Evolutionary conservation across 805 yeast species (phyloP).

Genomic region (Teunomyces pallodes): DNA sequence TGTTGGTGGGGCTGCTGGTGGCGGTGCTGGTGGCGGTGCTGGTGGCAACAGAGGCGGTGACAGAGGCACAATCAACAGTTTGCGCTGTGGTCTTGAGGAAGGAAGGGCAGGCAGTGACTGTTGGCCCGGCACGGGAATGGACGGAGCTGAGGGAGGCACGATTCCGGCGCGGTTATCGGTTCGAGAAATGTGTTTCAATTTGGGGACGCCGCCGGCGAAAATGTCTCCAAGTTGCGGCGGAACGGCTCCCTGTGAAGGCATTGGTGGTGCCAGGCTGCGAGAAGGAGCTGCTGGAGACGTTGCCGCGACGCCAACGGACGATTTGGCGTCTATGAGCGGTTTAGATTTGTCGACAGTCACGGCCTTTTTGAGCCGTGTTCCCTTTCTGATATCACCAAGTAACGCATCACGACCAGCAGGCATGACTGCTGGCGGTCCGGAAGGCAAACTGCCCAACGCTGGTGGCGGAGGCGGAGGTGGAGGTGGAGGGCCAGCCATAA

Average conservation of each 20-base stretch:
- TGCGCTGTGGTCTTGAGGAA: slow-evolving; percentile 9
- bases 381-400: slow-evolving; percentile 78
- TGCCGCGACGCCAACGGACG: slow-evolving; percentile 28
- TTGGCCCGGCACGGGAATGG: slow-evolving; percentile 23
- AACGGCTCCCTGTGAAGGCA: slow-evolving; percentile 17
- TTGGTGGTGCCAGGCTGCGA: slow-evolving; percentile 12
- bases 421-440: slow-evolving; percentile 21
- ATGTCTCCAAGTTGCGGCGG: slow-evolving; percentile 60
- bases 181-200: slow-evolving; percentile 42
- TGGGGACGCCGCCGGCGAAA: slow-evolving; percentile 80
- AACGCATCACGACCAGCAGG: slow-evolving; percentile 45
- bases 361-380: slow-evolving; percentile 39
- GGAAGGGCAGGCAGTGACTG: slow-evolving; percentile 3
- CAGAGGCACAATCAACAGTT: slow-evolving; percentile 18
- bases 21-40: slow-evolving; percentile 14
- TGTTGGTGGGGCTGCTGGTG: slow-evolving; percentile 18
- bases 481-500: slow-evolving; percentile 30
- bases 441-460: slow-evolving; percentile 8
- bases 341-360: slow-evolving; percentile 43
- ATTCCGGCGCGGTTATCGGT: slow-evolving; percentile 37
- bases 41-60: slow-evolving; percentile 19
- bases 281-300: slow-evolving; percentile 25
- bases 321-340: slow-evolving; percentile 56
- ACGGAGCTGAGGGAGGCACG: slow-evolving; percentile 39
- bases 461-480: slow-evolving; percentile 34